A percentile compares a stretch with the other conserved stretches of the same genome.
These are phyloP conservation scores for Calonectria pseudoreteaudii DNA, from an alignment of 2,329 filamentous ascomycete genomes.

Conservation along the genomic window DNA sequence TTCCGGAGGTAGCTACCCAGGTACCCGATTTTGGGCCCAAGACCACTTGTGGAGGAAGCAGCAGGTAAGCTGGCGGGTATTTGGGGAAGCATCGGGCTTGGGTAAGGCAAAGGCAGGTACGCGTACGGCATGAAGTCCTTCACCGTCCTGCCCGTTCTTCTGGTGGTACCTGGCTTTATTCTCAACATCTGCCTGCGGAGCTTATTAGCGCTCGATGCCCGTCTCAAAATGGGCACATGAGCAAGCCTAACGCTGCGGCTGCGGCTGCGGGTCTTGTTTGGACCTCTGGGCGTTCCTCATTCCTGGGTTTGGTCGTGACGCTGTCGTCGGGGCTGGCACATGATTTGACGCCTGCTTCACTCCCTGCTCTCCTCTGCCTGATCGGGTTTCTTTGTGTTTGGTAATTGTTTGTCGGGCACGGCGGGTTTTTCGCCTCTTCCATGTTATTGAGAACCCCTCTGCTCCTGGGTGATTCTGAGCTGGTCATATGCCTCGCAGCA, in stretches of 20 bases:
- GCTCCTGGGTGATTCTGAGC: neutral
- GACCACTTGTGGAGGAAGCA: conserved; percentile 18
- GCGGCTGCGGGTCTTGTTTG: conserved; percentile 51
- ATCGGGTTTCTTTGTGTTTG: neutral
- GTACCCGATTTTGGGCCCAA: conserved; percentile 15
- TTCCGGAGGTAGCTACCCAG: conserved; percentile 11
- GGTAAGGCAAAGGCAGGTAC: conserved; percentile 15
- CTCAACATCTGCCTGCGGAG: conserved; percentile 53
- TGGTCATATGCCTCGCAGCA: neutral
- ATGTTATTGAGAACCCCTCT: neutral
- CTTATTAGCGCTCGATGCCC: conserved; percentile 52
- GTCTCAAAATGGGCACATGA: conserved; percentile 62
- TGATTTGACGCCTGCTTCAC: conserved; percentile 5
- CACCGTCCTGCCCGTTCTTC: conserved; percentile 21
- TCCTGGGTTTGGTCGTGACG: conserved; percentile 29
- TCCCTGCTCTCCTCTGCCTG: neutral
- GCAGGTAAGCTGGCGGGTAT: conserved; percentile 6
- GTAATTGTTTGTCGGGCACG: conserved; percentile 2
- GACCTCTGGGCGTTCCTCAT: conserved; percentile 31
- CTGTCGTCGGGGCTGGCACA: conserved; percentile 3
- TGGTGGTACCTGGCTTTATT: conserved; percentile 23
- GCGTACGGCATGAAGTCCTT: conserved; percentile 5
- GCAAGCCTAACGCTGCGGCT: conserved; percentile 56
- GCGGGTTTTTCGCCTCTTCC: conserved; percentile 2
- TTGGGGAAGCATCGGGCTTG: conserved; percentile 19